Base-by-base conservation (phyloP, 306 rosid species). In the Inga laurina region DNA sequence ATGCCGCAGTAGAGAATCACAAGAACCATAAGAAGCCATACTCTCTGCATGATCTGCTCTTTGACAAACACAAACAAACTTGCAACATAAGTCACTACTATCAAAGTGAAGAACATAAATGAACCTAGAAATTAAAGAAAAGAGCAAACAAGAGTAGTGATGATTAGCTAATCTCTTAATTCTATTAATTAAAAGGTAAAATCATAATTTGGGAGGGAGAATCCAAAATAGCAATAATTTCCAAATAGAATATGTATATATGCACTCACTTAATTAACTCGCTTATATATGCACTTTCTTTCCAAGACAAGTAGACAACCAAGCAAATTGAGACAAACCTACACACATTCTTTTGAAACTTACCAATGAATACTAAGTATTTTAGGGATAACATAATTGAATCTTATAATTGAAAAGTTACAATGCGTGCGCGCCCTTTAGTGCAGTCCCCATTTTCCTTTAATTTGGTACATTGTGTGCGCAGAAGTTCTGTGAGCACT, bases 1-100 rank as follows among this genome's bases (percentile, higher is more conserved):
- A 67, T 62, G 5, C 71, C 76, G 37, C 14, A 21, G 61, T 15
- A 70, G 73, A 71, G 61, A 69, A 87, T 59, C 76, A 87, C n/a
- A 64, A 86, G 79, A 16, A 80, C 72, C 72, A 52, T 9, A 45
- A 85, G 52, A 82, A 87, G 70, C 87, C 87, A 71, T 66, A 65
- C 78, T 77, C 44, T 82, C 69, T 76, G 78, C 93, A 88, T 85
- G 78, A 57, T 88, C 67, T n/a, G 22, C 32, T 52, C 3, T 56
- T 27, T 82, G 82, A 75, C 76, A 72, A 59, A 56, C 30, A 78
- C 16, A 72, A 59, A 21, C 45, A 78, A 66, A 11, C 22, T 7
- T 5, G 30, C 37, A 69, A 72, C 35, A 64, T 30, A 69, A 71
- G 16, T 22, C 72, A 41, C 45, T 46, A n/a, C 45, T 46, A 15